Percentiles rank a stretch among this genome's conserved stretches.
Conservation (phyloP, 2,329 filamentous ascomycete species). For the Fusarium continuum region DNA sequence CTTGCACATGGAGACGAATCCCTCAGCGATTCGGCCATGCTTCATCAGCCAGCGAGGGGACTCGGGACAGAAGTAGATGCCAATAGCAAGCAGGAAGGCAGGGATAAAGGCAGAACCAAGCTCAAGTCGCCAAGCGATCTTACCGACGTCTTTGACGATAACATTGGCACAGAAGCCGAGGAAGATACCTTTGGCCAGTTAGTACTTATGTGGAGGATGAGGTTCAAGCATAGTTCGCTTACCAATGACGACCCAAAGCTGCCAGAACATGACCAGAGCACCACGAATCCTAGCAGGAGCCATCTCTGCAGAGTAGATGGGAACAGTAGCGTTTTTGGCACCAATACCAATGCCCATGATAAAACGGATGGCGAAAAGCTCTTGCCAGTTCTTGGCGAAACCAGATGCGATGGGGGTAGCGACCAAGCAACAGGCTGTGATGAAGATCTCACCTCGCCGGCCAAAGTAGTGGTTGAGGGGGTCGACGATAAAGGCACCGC, state of each 20-base stretch:
- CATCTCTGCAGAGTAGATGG: conserved; percentile 79
- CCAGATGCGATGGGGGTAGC: conserved; percentile 70
- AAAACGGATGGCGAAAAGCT: conserved; percentile 72
- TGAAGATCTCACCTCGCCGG: conserved; percentile 69
- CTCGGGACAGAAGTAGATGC: conserved; percentile 71
- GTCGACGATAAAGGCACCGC: conserved; percentile 58
- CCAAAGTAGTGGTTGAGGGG: conserved; percentile 62
- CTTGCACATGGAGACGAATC: conserved; percentile 63
- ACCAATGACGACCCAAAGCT: conserved; percentile 70
- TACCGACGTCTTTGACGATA: conserved; percentile 40
- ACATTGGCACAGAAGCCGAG: conserved; percentile 55
- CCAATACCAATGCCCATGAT: conserved; percentile 76
- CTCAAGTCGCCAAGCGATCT: conserved; percentile 53
- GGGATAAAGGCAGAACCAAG: conserved; percentile 71
- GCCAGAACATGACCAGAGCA: conserved; percentile 84
- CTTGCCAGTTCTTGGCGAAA: conserved; percentile 72
- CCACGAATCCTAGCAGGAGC: conserved; percentile 74
- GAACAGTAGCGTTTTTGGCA: conserved; percentile 70
- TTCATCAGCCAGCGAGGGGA: conserved; percentile 73
- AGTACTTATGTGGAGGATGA: rapidly evolving
- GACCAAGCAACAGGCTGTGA: conserved; percentile 77
- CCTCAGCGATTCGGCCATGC: conserved; percentile 67
- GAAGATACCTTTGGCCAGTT: conserved; percentile 43
- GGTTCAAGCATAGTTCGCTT: rapidly evolving
- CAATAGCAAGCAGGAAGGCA: conserved; percentile 60